These are phyloP conservation scores for Cladosporium halotolerans DNA, from an alignment of 2,329 filamentous ascomycete species.

Conservation along the genomic window DNA sequence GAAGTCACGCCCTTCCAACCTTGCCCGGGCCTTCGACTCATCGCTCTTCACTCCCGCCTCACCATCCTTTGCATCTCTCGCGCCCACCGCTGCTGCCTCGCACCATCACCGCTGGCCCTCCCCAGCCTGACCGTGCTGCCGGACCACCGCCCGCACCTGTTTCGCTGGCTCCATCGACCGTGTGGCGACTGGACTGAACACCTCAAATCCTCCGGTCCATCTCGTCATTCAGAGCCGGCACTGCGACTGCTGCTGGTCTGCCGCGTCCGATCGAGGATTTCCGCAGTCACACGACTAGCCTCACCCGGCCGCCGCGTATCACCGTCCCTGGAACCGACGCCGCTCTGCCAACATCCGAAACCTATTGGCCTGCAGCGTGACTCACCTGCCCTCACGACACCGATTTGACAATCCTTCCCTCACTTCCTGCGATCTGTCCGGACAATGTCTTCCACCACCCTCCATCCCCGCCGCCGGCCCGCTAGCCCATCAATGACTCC, in stretches of 20 bases:
- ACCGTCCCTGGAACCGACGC: neutral
- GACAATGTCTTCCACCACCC: conserved; percentile 20
- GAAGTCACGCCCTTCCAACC: neutral
- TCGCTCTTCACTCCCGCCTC: neutral
- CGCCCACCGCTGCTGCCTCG: neutral
- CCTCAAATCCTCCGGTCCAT: neutral
- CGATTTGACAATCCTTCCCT: conserved; percentile 7
- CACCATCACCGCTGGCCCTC: neutral
- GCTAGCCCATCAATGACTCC: conserved; percentile 31
- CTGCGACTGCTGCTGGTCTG: neutral
- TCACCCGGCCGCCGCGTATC: no score
- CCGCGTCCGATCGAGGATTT: neutral
- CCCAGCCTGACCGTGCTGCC: neutral
- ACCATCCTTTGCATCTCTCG: neutral
- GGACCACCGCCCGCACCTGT: neutral
- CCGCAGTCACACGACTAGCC: no score
- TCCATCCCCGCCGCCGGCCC: conserved; percentile 42
- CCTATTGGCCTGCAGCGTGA: conserved; percentile 7
- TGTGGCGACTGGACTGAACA: neutral
- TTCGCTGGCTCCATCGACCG: neutral
- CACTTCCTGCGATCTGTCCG: neutral
- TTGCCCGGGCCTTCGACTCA: neutral
- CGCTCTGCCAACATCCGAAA: conserved; percentile 5
- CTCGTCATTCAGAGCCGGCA: neutral
- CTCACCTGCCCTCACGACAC: neutral